Evolutionary conservation across 2,329 filamentous ascomycete species (phyloP), one percentile per base, ranked within the genome.

Genomic region (Colletotrichum navitas): DNA sequence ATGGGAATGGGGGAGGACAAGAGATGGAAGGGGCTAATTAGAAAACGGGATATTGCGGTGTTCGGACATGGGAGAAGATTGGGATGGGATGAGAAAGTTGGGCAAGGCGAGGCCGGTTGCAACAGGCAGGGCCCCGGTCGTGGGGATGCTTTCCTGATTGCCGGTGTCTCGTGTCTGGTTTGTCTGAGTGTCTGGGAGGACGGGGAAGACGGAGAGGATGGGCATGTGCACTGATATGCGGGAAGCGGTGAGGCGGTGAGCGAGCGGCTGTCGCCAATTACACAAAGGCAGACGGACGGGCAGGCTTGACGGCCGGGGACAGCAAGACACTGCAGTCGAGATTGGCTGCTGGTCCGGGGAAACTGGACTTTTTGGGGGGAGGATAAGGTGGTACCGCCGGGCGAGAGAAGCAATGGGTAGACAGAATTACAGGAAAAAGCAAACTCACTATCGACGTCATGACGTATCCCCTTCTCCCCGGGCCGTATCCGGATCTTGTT

Each of bases 401-500:
- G 58, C 43, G 36, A 24, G 29, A 62, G 29, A 51, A 62, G 47
- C 24, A 47, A 41, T 26, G 29, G n/a, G 34, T 49, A 26, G 29
- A n/a, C 1, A 60, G 29, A 49, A 41, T 68, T n/a, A 45, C 18
- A 58, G 63, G 12, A 39, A 49, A 64, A 63, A 62, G 49, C 62
- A 61, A 66, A 78, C 78, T 78, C 69, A 80, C 78, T 73, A 80
- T 80, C 71, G 77, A 79, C 76, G 78, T 78, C 78, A 80, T 80
- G 77, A 75, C 73, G 65, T 74, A 73, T 73, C 45, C 47, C 51
- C 65, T 66, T 70, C 59, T 72, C 58, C 68, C 75, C 59, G 61
- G 43, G 32, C 65, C 59, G 59, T 68, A 63, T 63, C 45, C 65
- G 65, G 68, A 32, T 68, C 47, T 49, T 68, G 65, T 43, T 63